Percentiles rank a stretch among this genome's conserved stretches.
Evolutionary conservation across 495 filamentous ascomycete species (phyloP).

Genomic region (Xylaria scruposa): DNA sequence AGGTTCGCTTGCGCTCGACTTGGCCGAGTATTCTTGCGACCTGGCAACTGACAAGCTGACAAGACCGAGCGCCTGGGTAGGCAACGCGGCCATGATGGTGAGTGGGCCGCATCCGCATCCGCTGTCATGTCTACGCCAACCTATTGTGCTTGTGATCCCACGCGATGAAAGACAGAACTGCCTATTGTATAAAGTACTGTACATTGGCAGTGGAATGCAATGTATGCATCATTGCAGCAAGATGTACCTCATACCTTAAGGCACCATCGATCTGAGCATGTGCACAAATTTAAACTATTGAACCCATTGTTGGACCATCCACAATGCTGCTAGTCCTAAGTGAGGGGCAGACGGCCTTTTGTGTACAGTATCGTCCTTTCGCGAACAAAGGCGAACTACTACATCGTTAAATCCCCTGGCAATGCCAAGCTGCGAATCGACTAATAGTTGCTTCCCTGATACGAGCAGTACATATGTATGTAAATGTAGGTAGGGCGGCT

Average conservation of each 20-base stretch:
- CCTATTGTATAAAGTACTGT: not conserved
- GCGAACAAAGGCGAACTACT: not conserved
- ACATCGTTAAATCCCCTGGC: not conserved
- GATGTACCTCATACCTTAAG: constrained; percentile 12
- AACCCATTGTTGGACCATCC: not conserved
- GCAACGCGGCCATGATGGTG: not conserved
- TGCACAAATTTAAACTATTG: not conserved
- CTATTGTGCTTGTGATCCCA: not conserved
- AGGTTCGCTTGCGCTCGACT: not conserved
- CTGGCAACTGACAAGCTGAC: not conserved
- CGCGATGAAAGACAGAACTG: not conserved
- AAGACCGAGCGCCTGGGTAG: constrained; percentile 1
- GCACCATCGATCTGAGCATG: not conserved
- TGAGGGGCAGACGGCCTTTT: constrained; percentile 1
- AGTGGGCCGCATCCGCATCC: constrained; percentile 12
- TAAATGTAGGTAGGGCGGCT: not conserved
- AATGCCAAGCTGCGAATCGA: not conserved
- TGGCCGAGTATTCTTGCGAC: not conserved
- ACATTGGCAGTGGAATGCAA: constrained; percentile 1
- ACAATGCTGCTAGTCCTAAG: constrained; percentile 1
- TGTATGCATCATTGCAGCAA: constrained; percentile 17
- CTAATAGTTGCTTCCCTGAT: not conserved
- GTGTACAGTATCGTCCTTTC: not conserved
- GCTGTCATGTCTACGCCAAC: not conserved
- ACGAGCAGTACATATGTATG: not conserved